Evolutionary conservation across 371 early-diverging fungal genomes (phyloP).

Genomic region (Circinella umbellata): DNA sequence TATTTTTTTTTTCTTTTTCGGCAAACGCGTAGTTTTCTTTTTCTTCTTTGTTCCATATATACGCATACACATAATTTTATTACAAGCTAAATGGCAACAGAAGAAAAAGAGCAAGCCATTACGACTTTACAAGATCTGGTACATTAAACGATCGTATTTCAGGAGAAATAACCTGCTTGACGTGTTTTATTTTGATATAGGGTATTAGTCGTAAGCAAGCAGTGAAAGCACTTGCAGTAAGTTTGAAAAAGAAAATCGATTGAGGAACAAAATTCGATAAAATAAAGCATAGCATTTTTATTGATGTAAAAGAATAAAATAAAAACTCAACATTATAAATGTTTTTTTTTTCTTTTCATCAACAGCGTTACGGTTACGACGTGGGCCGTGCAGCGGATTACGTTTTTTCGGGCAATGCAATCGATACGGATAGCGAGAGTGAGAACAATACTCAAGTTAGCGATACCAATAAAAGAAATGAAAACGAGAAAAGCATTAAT

Average conservation of each 20-base stretch:
- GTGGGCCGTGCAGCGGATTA: conserved; percentile 56
- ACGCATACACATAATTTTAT: too few species aligned
- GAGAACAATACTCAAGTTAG: conserved; percentile 11
- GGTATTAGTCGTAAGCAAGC: conserved; percentile 48
- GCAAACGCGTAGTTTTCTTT: too few species aligned
- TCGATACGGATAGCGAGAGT: conserved; percentile 15
- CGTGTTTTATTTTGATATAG: conserved; percentile 20
- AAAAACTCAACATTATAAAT: neutral
- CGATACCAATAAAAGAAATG: neutral
- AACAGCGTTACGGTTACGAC: conserved; percentile 54
- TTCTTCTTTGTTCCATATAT: too few species aligned
- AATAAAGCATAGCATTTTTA: neutral
- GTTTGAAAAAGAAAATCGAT: neutral
- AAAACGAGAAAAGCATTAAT: neutral
- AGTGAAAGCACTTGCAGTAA: conserved; percentile 46
- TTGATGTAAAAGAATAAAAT: neutral
- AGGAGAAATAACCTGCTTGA: neutral
- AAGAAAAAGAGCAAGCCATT: conserved; percentile 24
- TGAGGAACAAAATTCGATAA: too few species aligned
- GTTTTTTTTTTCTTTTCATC: neutral
- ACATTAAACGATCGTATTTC: conserved; percentile 1
- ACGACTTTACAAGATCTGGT: conserved; percentile 32
- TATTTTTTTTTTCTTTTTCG: too few species aligned
- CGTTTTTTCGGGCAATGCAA: conserved; percentile 49
- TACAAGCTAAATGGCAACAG: neutral